Evolutionary conservation across 306 rosid genomes (phyloP).

Genomic region (Cicer arietinum): DNA sequence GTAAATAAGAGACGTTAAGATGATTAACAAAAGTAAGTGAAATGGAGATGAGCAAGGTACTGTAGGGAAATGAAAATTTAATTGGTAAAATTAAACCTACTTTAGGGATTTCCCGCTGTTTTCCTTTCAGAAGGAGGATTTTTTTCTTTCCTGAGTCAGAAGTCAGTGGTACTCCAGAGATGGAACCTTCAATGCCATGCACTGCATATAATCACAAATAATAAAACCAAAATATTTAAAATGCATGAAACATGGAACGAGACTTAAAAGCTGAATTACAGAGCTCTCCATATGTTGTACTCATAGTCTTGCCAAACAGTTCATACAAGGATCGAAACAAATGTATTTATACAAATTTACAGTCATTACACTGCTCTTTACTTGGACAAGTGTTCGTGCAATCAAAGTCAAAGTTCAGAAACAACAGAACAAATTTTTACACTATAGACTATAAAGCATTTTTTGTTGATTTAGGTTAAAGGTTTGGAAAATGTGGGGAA

Average conservation of each 20-base stretch:
- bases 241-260: background rate
- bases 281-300: too few relatives aligned
- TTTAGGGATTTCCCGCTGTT: conserved; percentile 68
- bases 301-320: too few relatives aligned
- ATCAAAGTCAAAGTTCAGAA: too few relatives aligned
- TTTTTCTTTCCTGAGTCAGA: conserved; percentile 85
- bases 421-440: too few relatives aligned
- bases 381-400: too few relatives aligned
- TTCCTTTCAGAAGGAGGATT: conserved; percentile 84
- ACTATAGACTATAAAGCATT: too few relatives aligned
- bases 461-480: too few relatives aligned
- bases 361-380: background rate
- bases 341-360: background rate
- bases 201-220: conserved; percentile 43
- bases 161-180: conserved; percentile 69
- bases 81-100: conserved; percentile 47
- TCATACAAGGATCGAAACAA: too few relatives aligned
- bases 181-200: conserved; percentile 66
- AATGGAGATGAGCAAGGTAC: conserved; percentile 25
- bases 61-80: conserved; percentile 23
- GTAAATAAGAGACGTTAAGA: conserved; percentile 20
- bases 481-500: too few relatives aligned
- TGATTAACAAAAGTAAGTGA: conserved; percentile 6
- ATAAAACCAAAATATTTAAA: conserved; percentile 35
- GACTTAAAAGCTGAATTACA: background rate